phyloP scores from a whole-genome alignment of 2,329 filamentous ascomycete species.

The Apiospora sp. region DNA sequence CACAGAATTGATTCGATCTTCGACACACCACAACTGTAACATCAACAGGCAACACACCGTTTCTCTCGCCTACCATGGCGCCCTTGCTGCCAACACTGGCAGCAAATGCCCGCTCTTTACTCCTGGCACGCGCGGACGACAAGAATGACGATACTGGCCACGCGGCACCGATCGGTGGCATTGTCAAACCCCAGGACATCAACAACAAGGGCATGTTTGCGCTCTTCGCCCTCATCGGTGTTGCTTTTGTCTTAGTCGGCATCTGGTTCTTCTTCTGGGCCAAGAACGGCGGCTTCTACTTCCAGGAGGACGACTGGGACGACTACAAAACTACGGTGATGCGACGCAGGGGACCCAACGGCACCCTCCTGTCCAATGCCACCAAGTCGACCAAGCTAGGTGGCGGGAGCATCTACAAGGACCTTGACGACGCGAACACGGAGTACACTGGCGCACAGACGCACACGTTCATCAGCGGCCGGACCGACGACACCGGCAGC shows the following conservation, averaged over 20 bases:
- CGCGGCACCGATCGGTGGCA: conserved; percentile 55
- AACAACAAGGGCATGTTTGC: conserved; percentile 80
- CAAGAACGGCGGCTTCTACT: conserved; percentile 93
- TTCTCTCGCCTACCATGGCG: conserved; percentile 37
- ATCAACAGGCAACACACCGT: neutral
- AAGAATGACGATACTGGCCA: conserved; percentile 36
- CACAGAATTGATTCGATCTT: neutral
- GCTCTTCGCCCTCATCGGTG: conserved; percentile 85
- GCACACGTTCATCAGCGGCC: conserved; percentile 44
- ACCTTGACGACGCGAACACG: conserved; percentile 62
- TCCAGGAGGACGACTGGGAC: conserved; percentile 89
- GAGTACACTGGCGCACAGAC: conserved; percentile 49
- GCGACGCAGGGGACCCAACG: conserved; percentile 87
- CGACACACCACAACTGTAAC: conserved; percentile 15
- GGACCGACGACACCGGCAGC: conserved; percentile 54
- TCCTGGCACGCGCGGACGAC: conserved; percentile 49
- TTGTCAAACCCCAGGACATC: conserved; percentile 62
- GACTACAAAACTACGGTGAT: conserved; percentile 97
- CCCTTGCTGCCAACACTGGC: conserved; percentile 42
- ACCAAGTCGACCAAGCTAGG: conserved; percentile 85
- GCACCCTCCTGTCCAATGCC: conserved; percentile 82
- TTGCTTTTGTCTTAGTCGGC: conserved; percentile 73
- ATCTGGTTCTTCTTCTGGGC: conserved; percentile 99
- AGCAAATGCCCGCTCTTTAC: conserved; percentile 46
- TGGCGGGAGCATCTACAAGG: conserved; percentile 85